A percentile compares a stretch with the other conserved stretches of the same genome.
Evolutionary conservation across 805 yeast species (phyloP).

Genomic region (Yamadazyma nakazawae): DNA sequence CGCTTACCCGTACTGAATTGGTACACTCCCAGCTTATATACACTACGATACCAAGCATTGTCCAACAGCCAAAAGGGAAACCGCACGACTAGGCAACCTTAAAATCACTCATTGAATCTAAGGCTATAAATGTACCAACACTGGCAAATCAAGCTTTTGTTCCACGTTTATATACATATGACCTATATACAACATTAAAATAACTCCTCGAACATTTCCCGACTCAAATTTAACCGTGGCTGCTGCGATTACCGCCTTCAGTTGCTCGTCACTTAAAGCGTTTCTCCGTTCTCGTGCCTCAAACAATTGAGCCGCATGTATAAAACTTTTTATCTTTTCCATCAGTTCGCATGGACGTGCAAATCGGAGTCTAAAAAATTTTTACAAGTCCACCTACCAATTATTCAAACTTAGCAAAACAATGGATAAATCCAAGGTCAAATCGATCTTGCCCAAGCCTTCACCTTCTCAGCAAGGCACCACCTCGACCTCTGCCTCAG

Average conservation of each 20-base stretch:
- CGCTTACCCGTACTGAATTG: neutral
- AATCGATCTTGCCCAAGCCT: conserved; percentile 43
- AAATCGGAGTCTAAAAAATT: conserved; percentile 8
- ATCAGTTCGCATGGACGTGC: conserved; percentile 19
- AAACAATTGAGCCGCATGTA: conserved; percentile 3
- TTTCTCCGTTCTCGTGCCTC: neutral
- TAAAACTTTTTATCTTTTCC: conserved; percentile 27
- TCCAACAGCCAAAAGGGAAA: too few species aligned
- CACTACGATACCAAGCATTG: neutral
- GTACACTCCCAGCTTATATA: neutral
- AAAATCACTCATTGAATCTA: too few species aligned
- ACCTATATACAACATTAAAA: too few species aligned
- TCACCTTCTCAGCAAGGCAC: conserved; percentile 15
- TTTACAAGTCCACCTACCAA: neutral
- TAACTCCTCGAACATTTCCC: too few species aligned
- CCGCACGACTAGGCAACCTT: too few species aligned
- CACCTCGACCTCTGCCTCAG: conserved; percentile 6
- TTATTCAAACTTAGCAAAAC: neutral
- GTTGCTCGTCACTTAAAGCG: too few species aligned
- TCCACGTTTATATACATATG: too few species aligned
- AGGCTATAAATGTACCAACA: too few species aligned
- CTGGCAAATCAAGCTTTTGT: too few species aligned
- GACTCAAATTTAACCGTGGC: too few species aligned
- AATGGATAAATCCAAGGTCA: conserved; percentile 40
- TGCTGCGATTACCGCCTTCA: too few species aligned